Percentiles rank a stretch among this genome's conserved stretches.
Evolutionary conservation across 2,329 filamentous ascomycete genomes (phyloP).

Genomic region (Diaporthe citriasiana): DNA sequence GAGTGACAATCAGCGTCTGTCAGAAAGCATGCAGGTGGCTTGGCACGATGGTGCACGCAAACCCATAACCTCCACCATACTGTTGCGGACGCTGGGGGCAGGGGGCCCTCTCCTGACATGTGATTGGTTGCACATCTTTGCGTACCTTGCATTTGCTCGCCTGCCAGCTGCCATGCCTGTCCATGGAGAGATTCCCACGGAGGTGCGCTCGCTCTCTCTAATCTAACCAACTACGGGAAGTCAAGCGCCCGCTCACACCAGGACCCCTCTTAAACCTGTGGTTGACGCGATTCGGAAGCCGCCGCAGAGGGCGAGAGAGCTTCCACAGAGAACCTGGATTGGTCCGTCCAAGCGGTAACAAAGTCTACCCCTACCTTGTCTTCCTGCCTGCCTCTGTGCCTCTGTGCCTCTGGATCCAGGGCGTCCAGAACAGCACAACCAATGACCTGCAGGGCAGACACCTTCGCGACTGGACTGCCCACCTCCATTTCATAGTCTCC

Average conservation of each 20-base stretch:
- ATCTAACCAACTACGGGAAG: constrained; percentile 22
- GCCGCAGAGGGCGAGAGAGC: neutral
- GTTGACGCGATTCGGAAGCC: constrained; percentile 17
- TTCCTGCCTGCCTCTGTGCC: neutral
- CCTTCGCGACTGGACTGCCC: constrained; percentile 9
- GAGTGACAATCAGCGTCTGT: constrained; percentile 5
- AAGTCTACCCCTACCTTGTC: neutral
- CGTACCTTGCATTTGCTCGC: constrained; percentile 18
- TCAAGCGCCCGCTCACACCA: constrained; percentile 17
- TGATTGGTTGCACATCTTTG: neutral
- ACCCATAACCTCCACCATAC: too few relatives aligned
- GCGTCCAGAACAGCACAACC: constrained; percentile 3
- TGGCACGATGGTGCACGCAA: neutral
- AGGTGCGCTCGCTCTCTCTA: neutral
- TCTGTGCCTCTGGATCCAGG: neutral
- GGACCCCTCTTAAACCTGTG: neutral
- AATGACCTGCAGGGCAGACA: constrained; percentile 4
- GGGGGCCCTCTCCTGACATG: too few relatives aligned
- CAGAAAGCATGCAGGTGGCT: constrained; percentile 6
- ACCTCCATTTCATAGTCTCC: neutral
- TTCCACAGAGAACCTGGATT: neutral
- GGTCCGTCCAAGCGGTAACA: neutral
- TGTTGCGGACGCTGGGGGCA: neutral
- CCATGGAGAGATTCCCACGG: neutral
- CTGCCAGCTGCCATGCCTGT: constrained; percentile 8